These are phyloP conservation scores for Candida tammaniensis DNA, from an alignment of 805 yeast species.

Conservation along the genomic window DNA sequence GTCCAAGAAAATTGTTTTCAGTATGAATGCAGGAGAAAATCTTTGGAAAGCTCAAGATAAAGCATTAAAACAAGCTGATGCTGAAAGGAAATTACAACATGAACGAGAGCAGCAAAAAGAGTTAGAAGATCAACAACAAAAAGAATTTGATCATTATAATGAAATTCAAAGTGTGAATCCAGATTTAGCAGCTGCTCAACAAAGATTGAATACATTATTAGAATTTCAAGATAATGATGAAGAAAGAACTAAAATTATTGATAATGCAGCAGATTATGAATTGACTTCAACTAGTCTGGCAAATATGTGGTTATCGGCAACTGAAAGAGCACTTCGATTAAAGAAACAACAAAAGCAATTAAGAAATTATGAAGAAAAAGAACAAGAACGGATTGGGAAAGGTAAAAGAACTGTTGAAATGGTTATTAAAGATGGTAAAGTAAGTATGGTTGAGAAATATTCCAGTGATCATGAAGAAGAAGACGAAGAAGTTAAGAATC, in stretches of 20 bases:
- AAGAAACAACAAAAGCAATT: slow-evolving; percentile 79
- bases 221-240: slow-evolving; percentile 83
- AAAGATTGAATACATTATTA: slow-evolving; percentile 67
- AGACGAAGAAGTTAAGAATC: slow-evolving; percentile 31
- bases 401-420: slow-evolving; percentile 75
- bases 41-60: slow-evolving; percentile 67
- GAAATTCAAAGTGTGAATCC: slow-evolving; percentile 44
- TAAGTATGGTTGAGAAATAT: slow-evolving; percentile 52
- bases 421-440: slow-evolving; percentile 79
- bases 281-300: slow-evolving; percentile 46
- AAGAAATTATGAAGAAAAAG: slow-evolving; percentile 59
- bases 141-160: slow-evolving; percentile 45
- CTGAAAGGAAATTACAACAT: slow-evolving; percentile 25
- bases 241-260: slow-evolving; percentile 89
- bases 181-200: slow-evolving; percentile 67
- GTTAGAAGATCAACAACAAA: slow-evolving; percentile 34
- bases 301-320: slow-evolving; percentile 80
- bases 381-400: slow-evolving; percentile 62
- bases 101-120: slow-evolving; percentile 20
- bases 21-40: slow-evolving; percentile 58
- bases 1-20: slow-evolving; percentile 50
- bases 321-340: slow-evolving; percentile 83
- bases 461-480: slow-evolving; percentile 18
- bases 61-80: slow-evolving; percentile 58
- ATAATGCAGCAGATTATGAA: slow-evolving; percentile 87